Evolutionary conservation across 371 early-diverging fungal genomes (phyloP).

Genomic region (Amoeboaphelidium protococcarum): DNA sequence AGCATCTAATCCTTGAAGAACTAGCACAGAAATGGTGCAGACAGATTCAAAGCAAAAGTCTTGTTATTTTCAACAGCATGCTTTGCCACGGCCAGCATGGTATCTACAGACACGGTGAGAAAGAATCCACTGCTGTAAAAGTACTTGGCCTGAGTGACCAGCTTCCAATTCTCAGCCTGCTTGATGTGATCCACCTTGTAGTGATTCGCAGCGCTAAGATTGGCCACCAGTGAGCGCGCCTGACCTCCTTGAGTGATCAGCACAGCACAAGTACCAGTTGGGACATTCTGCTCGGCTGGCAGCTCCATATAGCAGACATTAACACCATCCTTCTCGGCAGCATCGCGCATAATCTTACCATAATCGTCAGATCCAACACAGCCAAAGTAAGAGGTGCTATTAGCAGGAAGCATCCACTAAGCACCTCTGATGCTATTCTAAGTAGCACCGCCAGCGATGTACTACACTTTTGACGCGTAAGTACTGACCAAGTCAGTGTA

Average conservation of each 20-base stretch:
- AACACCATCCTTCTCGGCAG: constrained; percentile 61
- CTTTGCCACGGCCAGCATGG: constrained; percentile 52
- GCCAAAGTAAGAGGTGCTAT: constrained; percentile 66
- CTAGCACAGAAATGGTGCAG: constrained; percentile 78
- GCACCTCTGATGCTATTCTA: constrained; percentile 83
- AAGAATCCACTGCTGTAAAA: constrained; percentile 82
- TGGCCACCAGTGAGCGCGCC: constrained; percentile 53
- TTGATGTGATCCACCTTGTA: constrained; percentile 42
- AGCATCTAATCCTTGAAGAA: constrained; percentile 65
- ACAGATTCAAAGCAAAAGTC: constrained; percentile 62
- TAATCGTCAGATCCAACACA: constrained; percentile 63
- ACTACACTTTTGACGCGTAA: constrained; percentile 30
- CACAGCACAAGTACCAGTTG: constrained; percentile 83
- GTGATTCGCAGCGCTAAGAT: constrained; percentile 74
- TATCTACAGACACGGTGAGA: constrained; percentile 54
- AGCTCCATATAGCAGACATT: constrained; percentile 49
- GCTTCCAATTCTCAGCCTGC: constrained; percentile 45
- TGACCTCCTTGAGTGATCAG: constrained; percentile 47
- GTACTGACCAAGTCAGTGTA: constrained; percentile 13
- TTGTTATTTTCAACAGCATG: constrained; percentile 54
- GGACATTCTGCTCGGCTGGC: too few species aligned
- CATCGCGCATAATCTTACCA: constrained; percentile 34
- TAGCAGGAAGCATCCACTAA: constrained; percentile 58
- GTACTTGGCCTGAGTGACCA: constrained; percentile 60
- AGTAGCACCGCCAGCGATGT: constrained; percentile 83